Base-by-base conservation (phyloP, 257 asterid genomes). In the Solanum medicagineum region DNA sequence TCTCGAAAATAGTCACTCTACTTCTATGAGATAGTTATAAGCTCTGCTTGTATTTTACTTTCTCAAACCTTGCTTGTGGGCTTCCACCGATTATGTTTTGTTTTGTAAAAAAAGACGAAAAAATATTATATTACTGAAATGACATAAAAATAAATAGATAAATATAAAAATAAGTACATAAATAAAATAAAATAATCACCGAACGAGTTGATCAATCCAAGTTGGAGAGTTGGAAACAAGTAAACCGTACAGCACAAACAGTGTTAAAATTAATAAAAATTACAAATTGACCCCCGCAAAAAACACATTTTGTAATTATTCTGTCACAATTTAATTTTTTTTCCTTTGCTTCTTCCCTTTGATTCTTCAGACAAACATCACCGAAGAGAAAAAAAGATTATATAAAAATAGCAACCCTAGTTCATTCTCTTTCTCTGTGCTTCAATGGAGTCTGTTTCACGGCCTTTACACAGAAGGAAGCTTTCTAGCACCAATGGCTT, bases 401-500 rank as follows among this genome's bases (percentile, higher is more conserved):
- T 15, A 45, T 11, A 83, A 62, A 53, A 63, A 89, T 87, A 68
- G 59, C 62, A 68, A 29, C 51, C 77, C 77, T 59, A 82, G 26
- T 29, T 83, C 85, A 16, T 75, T 26, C 59, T 22, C 49, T 40
- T 40, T 44, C 45, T 85, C 10, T 60, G n/a, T n/a, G 55, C 88
- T 87, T 60, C 81, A 85, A 94, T 95, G 98, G 98, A 95, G 90
- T 92, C 98, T 42, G 81, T 93, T 24, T 84, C 96, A 8, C 86
- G 92, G 83, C 94, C 97, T 60, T 91, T 91, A 5, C 98, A 92
- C 89, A 85, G 95, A 32, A 89, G 94, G 29, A 94, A 92, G 87
- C 92, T 86, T 14, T 77, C 89, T 42, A 90, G 89, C 66, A 59
- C 85, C 24, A 89, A 86, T 74, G 87, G 87, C 42, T 62, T 89